A percentile compares a stretch with the other conserved stretches of the same genome.
These are phyloP conservation scores for Hypoxylon fuscum DNA, from an alignment of 495 filamentous ascomycete genomes.

Conservation along the genomic window DNA sequence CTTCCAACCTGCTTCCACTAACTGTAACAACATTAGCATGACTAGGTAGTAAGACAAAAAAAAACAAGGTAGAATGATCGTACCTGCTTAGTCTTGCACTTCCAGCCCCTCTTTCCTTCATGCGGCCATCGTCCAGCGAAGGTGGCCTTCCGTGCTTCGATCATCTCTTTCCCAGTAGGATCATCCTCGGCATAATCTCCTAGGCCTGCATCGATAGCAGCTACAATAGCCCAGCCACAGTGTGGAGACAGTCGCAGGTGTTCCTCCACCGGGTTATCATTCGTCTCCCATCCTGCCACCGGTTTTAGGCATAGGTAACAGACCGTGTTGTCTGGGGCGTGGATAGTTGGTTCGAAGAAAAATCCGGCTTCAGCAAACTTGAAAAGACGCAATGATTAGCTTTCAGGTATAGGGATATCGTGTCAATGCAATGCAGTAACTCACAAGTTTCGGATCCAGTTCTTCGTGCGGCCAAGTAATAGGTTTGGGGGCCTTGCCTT, in stretches of 20 bases:
- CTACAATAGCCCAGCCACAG: conserved; percentile 89
- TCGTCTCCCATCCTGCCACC: conserved; percentile 88
- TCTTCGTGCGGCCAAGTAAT: conserved; percentile 80
- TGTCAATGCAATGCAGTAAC: conserved; percentile 29
- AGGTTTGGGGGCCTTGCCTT: conserved; percentile 62
- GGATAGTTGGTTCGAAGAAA: conserved; percentile 78
- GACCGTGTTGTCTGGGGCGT: conserved; percentile 83
- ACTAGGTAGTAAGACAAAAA: neutral
- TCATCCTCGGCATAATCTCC: conserved; percentile 74
- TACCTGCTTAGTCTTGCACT: conserved; percentile 88
- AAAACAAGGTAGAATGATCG: conserved; percentile 11
- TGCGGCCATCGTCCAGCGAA: conserved; percentile 87
- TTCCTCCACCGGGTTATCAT: conserved; percentile 81
- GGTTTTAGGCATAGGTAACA: conserved; percentile 85
- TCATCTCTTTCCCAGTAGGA: conserved; percentile 73
- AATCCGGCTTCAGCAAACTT: conserved; percentile 92
- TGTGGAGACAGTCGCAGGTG: conserved; percentile 81
- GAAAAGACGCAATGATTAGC: conserved; percentile 16
- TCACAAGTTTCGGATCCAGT: conserved; percentile 71
- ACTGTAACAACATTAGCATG: conserved; percentile 62
- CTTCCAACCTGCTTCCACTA: conserved; percentile 92
- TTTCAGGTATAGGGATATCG: neutral
- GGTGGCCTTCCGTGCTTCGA: conserved; percentile 79
- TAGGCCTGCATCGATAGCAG: conserved; percentile 70
- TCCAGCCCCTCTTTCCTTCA: conserved; percentile 86